Conservation (phyloP, 768 basidiomycete genomes). For the Clitopilus hobsonii region DNA sequence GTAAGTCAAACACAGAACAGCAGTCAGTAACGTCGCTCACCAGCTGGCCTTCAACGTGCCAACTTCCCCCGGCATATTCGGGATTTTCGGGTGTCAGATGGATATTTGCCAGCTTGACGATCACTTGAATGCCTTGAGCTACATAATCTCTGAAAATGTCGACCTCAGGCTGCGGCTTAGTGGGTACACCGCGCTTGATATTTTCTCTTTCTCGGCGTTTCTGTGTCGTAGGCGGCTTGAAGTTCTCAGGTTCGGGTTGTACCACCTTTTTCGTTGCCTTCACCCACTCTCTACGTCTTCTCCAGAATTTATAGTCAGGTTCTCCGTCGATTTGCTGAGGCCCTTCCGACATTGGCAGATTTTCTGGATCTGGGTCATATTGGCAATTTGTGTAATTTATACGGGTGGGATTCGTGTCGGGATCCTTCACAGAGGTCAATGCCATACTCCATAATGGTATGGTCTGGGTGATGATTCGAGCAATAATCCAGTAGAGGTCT, state of each 20-base stretch:
- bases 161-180: conserved; percentile 2
- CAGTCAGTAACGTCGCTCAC: too few species aligned
- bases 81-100: conserved; percentile 32
- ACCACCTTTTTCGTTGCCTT: conserved; percentile 1
- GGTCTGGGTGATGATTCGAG: conserved; percentile 19
- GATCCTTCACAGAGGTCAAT: conserved; percentile 14
- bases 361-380: conserved; percentile 4
- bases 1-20: too few species aligned
- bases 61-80: conserved; percentile 27
- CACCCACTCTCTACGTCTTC: conserved; percentile 6
- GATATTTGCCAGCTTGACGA: conserved; percentile 27
- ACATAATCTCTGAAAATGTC: conserved; percentile 9
- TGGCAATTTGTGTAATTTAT: conserved; percentile 6
- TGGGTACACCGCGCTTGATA: background rate
- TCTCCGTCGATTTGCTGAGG: conserved; percentile 7
- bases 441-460: conserved; percentile 25
- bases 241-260: conserved; percentile 10
- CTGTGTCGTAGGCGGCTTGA: conserved; percentile 4
- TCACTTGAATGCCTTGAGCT: conserved; percentile 19
- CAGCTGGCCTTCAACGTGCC: conserved; percentile 32
- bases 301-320: conserved; percentile 4
- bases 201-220: background rate
- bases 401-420: background rate
- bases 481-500: conserved; percentile 20
- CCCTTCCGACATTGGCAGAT: conserved; percentile 3